A percentile compares a stretch with the other conserved stretches of the same genome.
These are phyloP conservation scores for Bidens hawaiensis DNA, from an alignment of 140 eudicot genomes.

Conservation along the genomic window DNA sequence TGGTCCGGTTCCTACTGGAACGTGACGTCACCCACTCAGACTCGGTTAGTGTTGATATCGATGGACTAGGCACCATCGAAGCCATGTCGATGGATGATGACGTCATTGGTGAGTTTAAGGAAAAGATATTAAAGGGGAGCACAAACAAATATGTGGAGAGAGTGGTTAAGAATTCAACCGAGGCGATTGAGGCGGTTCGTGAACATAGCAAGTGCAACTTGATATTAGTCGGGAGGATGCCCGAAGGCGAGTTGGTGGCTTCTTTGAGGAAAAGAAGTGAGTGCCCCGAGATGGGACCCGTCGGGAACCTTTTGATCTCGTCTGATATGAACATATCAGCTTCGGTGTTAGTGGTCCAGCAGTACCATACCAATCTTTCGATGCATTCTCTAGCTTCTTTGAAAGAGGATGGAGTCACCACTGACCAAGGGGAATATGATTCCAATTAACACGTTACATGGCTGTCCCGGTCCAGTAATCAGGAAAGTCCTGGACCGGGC, in stretches of 20 bases:
- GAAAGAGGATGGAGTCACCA: conserved; percentile 37
- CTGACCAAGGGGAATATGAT: conserved; percentile 38
- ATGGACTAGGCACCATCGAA: conserved; percentile 28
- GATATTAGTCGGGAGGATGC: conserved; percentile 61
- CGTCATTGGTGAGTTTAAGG: conserved; percentile 39
- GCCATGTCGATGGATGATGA: conserved; percentile 45
- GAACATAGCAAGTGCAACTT: conserved; percentile 35
- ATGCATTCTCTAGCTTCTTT: conserved; percentile 42
- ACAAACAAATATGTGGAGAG: conserved; percentile 41
- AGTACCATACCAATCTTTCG: conserved; percentile 39
- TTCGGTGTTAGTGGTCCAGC: conserved; percentile 66
- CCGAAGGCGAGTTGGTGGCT: conserved; percentile 55
- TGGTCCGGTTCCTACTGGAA: conserved; percentile 46
- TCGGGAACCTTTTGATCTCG: conserved; percentile 50
- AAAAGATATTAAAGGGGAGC: conserved; percentile 20
- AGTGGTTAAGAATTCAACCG: conserved; percentile 27
- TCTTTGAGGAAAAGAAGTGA: conserved; percentile 37
- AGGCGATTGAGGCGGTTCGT: conserved; percentile 28
- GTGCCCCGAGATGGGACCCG: conserved; percentile 67
- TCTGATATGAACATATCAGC: conserved; percentile 36
- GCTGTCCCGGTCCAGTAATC: not conserved
- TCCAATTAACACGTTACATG: conserved; percentile 23
- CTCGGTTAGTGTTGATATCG: conserved; percentile 36
- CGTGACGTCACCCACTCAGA: conserved; percentile 22
- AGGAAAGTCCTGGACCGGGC: not conserved